Conservation (phyloP, 768 basidiomycete species). For the Mycena filopes region DNA sequence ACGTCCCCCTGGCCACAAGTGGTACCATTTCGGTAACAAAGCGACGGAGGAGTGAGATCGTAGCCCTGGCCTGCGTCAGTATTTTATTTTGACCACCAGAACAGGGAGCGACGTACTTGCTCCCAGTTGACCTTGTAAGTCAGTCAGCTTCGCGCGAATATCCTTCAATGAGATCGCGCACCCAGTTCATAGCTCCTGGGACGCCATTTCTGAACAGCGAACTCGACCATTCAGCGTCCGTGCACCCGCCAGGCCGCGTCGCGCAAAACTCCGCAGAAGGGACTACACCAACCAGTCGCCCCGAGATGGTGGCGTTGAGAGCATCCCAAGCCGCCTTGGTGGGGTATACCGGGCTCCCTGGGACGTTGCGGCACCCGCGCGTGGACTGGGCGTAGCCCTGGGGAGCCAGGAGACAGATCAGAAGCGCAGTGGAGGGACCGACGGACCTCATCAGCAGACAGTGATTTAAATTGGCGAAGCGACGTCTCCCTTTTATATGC, state of each 20-base stretch:
- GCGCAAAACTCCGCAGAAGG: conserved; percentile 37
- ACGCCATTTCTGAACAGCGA: conserved; percentile 15
- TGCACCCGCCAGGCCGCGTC: conserved; percentile 11
- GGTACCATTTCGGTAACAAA: conserved; percentile 37
- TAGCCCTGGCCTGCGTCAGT: conserved; percentile 35
- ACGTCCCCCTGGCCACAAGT: conserved; percentile 47
- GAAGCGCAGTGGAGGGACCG: too few relatives aligned
- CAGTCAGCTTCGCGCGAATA: not conserved
- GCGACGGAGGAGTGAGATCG: conserved; percentile 37
- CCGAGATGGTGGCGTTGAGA: conserved; percentile 37
- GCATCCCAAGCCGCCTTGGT: conserved; percentile 31
- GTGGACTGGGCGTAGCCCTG: too few relatives aligned
- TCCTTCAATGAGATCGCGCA: not conserved
- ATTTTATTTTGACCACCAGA: not conserved
- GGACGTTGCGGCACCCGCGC: conserved; percentile 39
- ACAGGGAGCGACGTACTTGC: not conserved
- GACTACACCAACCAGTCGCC: conserved; percentile 35
- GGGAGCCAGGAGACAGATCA: too few relatives aligned
- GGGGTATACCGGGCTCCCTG: conserved; percentile 37
- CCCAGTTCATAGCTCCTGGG: conserved; percentile 24
- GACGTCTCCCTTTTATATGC: too few relatives aligned
- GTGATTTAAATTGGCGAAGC: too few relatives aligned
- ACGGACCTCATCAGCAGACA: too few relatives aligned
- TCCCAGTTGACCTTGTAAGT: conserved; percentile 1
- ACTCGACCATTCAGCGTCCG: conserved; percentile 26